These are phyloP conservation scores for Discostella stelligera DNA, from an alignment of 352 stramenopile species.

Conservation along the genomic window DNA sequence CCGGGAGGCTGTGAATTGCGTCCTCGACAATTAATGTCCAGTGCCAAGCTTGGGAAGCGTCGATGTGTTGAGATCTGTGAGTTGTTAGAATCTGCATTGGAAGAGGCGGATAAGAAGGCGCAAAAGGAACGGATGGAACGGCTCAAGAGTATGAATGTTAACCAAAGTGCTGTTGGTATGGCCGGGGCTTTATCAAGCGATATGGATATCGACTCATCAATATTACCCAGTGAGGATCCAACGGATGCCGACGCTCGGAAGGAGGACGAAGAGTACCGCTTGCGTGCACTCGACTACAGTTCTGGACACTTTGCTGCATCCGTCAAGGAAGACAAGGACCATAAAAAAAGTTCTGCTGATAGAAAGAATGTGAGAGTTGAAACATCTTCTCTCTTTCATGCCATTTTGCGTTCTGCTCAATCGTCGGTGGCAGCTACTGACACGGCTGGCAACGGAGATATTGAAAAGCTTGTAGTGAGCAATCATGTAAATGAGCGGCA, in stretches of 20 bases:
- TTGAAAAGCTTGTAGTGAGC: not conserved
- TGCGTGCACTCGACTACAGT: slow-evolving; percentile 71
- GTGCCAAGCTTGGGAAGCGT: slow-evolving; percentile 48
- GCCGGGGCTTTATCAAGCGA: not conserved
- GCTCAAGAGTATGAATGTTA: slow-evolving; percentile 29
- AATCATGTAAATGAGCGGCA: not conserved
- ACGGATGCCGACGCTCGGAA: slow-evolving; percentile 29
- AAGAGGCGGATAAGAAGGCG: slow-evolving; percentile 64
- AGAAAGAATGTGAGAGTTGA: slow-evolving; percentile 30
- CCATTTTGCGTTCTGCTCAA: slow-evolving; percentile 60
- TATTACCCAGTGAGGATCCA: not conserved
- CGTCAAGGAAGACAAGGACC: slow-evolving; percentile 64
- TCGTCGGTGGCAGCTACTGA: slow-evolving; percentile 16
- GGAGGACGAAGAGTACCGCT: slow-evolving; percentile 69
- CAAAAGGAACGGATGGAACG: slow-evolving; percentile 58
- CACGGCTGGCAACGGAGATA: slow-evolving; percentile 1
- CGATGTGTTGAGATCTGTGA: slow-evolving; percentile 60
- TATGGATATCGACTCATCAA: slow-evolving; percentile 6
- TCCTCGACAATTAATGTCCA: slow-evolving; percentile 56
- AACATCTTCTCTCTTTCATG: slow-evolving; percentile 56
- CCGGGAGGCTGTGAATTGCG: slow-evolving; percentile 68
- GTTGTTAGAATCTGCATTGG: slow-evolving; percentile 61
- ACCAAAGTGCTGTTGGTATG: not conserved
- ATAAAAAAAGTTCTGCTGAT: slow-evolving; percentile 11
- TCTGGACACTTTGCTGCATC: slow-evolving; percentile 63